Percentiles rank a stretch among this genome's conserved stretches.
Evolutionary conservation across 495 filamentous ascomycete genomes (phyloP).

Genomic region (Penicillium taxi): DNA sequence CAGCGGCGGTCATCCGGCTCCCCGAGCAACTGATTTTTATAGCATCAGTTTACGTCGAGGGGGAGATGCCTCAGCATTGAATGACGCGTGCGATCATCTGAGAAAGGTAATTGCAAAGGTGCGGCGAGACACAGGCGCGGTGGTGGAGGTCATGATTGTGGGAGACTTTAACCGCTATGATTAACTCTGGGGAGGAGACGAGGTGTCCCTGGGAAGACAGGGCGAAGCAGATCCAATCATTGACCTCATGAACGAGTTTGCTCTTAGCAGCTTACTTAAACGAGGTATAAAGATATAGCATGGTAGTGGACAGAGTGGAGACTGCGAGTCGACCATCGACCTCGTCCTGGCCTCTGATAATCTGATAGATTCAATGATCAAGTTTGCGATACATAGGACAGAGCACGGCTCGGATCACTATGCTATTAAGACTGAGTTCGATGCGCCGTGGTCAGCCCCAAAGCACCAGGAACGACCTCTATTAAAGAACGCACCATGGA

Average conservation of each 20-base stretch:
- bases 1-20: constrained; percentile 18
- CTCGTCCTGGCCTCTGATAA: constrained; percentile 18
- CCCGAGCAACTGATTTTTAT: constrained; percentile 16
- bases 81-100: constrained; percentile 7
- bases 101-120: constrained; percentile 10
- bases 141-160: constrained; percentile 18
- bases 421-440: constrained; percentile 25
- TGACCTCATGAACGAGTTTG: constrained; percentile 25
- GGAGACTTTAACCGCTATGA: constrained; percentile 32
- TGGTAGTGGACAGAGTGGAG: constrained; percentile 9
- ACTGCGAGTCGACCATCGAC: constrained; percentile 23
- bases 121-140: constrained; percentile 8
- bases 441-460: constrained; percentile 7
- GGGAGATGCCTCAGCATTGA: constrained; percentile 5
- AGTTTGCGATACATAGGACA: constrained; percentile 19
- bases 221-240: constrained; percentile 31
- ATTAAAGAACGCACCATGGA: constrained; percentile 25
- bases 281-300: constrained; percentile 27
- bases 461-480: constrained; percentile 17
- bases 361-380: constrained; percentile 13
- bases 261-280: constrained; percentile 23
- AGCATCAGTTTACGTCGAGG: constrained; percentile 22
- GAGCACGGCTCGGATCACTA: constrained; percentile 30
- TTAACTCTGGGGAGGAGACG: constrained; percentile 32
- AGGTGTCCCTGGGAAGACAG: constrained; percentile 19